Evolutionary conservation across 306 rosid genomes (phyloP).

Genomic region (Glycine tomentella): DNA sequence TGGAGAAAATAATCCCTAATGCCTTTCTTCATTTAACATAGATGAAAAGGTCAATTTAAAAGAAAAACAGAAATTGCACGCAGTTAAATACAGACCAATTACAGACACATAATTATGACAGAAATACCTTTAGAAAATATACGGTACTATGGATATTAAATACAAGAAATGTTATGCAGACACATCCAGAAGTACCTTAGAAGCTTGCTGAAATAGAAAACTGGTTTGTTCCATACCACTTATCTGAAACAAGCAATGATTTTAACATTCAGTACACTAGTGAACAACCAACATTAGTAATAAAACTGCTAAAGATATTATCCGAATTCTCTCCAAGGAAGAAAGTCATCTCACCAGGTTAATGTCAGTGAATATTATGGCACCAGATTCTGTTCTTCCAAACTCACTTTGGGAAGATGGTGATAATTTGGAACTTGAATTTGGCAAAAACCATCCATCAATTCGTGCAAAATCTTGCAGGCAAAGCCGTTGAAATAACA

Average conservation of each 20-base stretch:
- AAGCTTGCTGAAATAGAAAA: constrained; percentile 97
- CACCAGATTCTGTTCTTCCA: constrained; percentile 78
- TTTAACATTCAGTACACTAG: constrained; percentile 31
- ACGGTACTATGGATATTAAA: constrained; percentile 4
- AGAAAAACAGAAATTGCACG: not conserved
- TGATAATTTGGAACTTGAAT: constrained; percentile 55
- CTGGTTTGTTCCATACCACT: constrained; percentile 99
- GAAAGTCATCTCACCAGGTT: constrained; percentile 75
- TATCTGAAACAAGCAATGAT: constrained; percentile 64
- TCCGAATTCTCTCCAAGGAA: constrained; percentile 13
- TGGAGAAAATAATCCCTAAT: not conserved
- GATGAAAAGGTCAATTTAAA: constrained; percentile 13
- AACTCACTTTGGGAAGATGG: constrained; percentile 58
- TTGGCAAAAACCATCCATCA: constrained; percentile 96
- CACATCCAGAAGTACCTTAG: constrained; percentile 67
- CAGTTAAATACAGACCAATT: not conserved
- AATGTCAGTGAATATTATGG: constrained; percentile 85
- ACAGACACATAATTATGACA: not conserved
- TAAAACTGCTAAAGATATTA: constrained; percentile 30
- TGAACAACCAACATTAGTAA: constrained; percentile 31
- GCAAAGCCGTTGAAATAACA: constrained; percentile 67
- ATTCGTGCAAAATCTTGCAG: constrained; percentile 94
- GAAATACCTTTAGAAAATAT: not conserved
- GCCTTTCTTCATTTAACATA: not conserved
- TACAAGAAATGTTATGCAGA: constrained; percentile 27